A percentile compares a stretch with the other conserved stretches of the same genome.
Evolutionary conservation across 2,329 filamentous ascomycete species (phyloP).

Genomic region (Penicillium crustosum): DNA sequence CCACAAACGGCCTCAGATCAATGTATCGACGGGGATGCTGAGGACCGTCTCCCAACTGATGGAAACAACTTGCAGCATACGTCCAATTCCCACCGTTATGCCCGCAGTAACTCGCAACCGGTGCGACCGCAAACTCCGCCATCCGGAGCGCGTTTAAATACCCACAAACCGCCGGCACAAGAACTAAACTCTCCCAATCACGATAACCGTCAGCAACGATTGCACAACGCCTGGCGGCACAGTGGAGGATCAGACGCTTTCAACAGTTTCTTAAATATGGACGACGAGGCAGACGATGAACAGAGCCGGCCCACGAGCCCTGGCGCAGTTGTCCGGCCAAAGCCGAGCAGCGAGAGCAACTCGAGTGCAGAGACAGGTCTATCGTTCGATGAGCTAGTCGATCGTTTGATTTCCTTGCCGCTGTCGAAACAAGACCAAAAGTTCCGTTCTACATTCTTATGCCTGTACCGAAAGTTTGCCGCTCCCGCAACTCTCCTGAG

Average conservation of each 20-base stretch:
- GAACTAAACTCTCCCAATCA: slow-evolving; percentile 32
- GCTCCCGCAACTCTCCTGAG: slow-evolving; percentile 75
- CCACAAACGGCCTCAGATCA: slow-evolving; percentile 36
- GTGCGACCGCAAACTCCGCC: slow-evolving; percentile 50
- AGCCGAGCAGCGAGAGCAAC: slow-evolving; percentile 33
- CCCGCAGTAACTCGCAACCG: slow-evolving; percentile 51
- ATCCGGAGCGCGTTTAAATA: slow-evolving; percentile 37
- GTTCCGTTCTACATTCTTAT: slow-evolving; percentile 85
- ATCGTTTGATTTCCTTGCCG: slow-evolving; percentile 78
- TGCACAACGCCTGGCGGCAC: slow-evolving; percentile 40
- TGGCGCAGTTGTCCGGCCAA: slow-evolving; percentile 31
- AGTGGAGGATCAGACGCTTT: slow-evolving; percentile 45
- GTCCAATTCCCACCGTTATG: slow-evolving; percentile 44
- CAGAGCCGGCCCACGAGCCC: slow-evolving; percentile 31
- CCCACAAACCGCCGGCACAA: slow-evolving; percentile 32
- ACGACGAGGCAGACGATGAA: slow-evolving; percentile 41
- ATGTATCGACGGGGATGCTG: slow-evolving; percentile 38
- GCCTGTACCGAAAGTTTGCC: slow-evolving; percentile 90
- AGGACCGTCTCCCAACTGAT: slow-evolving; percentile 34
- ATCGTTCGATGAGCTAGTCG: slow-evolving; percentile 69
- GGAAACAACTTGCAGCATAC: slow-evolving; percentile 34
- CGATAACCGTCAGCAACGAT: slow-evolving; percentile 34
- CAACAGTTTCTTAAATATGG: slow-evolving; percentile 45
- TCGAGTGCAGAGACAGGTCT: slow-evolving; percentile 39
- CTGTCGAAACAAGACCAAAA: slow-evolving; percentile 86